Conservation (phyloP, 192 early-diverging fungal genomes). For the Lobosporangium transversale region DNA sequence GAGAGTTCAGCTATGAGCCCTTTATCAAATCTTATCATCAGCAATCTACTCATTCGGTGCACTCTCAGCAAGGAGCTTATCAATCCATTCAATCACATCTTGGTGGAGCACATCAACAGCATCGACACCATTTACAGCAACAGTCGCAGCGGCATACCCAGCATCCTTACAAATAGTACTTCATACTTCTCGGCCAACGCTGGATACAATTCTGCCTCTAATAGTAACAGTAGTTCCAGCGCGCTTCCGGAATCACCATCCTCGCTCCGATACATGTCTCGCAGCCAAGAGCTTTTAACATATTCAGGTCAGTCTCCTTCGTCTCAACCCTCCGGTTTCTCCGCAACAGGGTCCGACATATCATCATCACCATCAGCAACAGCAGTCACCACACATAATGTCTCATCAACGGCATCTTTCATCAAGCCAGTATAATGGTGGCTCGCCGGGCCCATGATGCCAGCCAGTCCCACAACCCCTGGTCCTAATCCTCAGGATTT, state of each 20-base stretch:
- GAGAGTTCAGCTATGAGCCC: no score
- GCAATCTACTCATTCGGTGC: no score
- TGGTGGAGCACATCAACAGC: no score
- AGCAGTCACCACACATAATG: no score
- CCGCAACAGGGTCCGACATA: no score
- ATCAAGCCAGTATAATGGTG: constrained; percentile 14
- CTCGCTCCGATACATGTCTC: constrained; percentile 23
- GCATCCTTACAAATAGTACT: background rate
- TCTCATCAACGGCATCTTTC: constrained; percentile 19
- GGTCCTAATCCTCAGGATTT: constrained; percentile 14
- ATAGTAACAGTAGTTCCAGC: background rate
- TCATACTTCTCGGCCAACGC: constrained; percentile 18
- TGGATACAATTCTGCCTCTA: constrained; percentile 17
- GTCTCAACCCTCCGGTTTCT: constrained; percentile 1
- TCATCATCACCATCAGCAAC: no score
- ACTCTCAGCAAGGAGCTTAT: no score
- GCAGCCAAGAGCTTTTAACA: constrained; percentile 8
- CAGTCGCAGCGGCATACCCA: background rate
- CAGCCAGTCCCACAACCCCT: constrained; percentile 3
- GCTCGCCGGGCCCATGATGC: constrained; percentile 13
- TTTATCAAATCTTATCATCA: no score
- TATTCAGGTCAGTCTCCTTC: constrained; percentile 11
- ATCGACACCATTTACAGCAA: no score
- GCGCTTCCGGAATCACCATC: constrained; percentile 2
- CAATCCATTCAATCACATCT: no score